These are phyloP conservation scores for Plasmodium coatneyi DNA, from an alignment of 169 alveolate species.

Conservation along the genomic window DNA sequence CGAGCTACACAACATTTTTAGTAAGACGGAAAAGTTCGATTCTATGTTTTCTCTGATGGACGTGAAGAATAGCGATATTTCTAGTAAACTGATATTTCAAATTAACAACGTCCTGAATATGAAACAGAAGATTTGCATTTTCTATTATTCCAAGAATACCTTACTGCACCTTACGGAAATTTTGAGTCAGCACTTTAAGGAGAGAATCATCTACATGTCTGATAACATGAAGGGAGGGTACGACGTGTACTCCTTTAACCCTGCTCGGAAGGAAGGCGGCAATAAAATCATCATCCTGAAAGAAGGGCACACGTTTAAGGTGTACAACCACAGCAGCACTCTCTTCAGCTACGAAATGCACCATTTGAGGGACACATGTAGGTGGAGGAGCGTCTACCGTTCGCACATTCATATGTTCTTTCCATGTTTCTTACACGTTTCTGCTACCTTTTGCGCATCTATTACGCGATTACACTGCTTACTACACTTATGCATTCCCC, in stretches of 20 bases:
- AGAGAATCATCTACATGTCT: conserved; percentile 31
- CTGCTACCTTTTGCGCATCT: not conserved
- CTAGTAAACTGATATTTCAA: not conserved
- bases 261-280: not conserved
- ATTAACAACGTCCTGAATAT: conserved; percentile 34
- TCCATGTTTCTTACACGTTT: not conserved
- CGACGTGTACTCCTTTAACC: conserved; percentile 26
- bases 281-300: conserved; percentile 23
- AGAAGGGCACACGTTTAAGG: conserved; percentile 16
- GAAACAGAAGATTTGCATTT: conserved; percentile 34
- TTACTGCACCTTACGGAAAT: conserved; percentile 44
- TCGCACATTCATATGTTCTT: not conserved
- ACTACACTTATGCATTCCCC: not conserved
- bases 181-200: conserved; percentile 47
- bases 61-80: conserved; percentile 20
- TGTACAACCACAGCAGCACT: not conserved
- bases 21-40: conserved; percentile 2
- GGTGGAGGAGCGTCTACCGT: not conserved
- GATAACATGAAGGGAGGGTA: conserved; percentile 22
- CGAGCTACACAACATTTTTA: conserved; percentile 45
- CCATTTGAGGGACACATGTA: conserved; percentile 24
- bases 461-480: not conserved
- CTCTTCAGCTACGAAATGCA: conserved; percentile 18
- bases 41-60: conserved; percentile 34
- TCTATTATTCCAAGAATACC: conserved; percentile 59